A percentile compares a stretch with the other conserved stretches of the same genome.
Conservation (phyloP, 108 stramenopile species). For the Skeletonema marinoi region DNA sequence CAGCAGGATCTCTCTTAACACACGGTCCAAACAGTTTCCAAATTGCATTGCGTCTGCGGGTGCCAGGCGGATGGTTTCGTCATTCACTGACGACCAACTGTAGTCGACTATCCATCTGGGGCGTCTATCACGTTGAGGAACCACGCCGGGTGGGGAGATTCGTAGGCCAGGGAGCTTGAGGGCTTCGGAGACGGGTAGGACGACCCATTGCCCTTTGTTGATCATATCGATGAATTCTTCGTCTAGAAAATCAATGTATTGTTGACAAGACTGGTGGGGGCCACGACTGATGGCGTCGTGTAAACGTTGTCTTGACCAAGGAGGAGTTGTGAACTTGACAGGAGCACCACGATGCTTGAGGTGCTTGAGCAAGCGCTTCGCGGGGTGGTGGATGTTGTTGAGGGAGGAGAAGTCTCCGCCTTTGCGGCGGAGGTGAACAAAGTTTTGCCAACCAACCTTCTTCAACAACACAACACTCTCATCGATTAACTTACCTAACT, state of each 20-base stretch:
- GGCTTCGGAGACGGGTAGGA: neutral
- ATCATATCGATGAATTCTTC: constrained; percentile 17
- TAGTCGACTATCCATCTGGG: constrained; percentile 32
- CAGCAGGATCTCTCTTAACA: constrained; percentile 19
- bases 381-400: constrained; percentile 27
- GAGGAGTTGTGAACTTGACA: constrained; percentile 23
- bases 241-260: constrained; percentile 3
- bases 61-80: constrained; percentile 29
- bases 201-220: neutral
- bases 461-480: neutral
- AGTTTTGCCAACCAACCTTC: neutral
- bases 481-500: constrained; percentile 6
- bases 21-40: constrained; percentile 29
- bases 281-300: constrained; percentile 18
- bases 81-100: constrained; percentile 28
- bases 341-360: constrained; percentile 30
- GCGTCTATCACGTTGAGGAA: constrained; percentile 18
- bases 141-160: constrained; percentile 10
- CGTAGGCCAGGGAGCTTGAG: neutral
- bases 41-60: constrained; percentile 41
- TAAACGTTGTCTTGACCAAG: constrained; percentile 17
- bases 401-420: constrained; percentile 12
- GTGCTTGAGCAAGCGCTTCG: constrained; percentile 13
- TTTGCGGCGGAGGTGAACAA: neutral
- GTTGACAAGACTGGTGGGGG: constrained; percentile 16